phyloP scores from a whole-genome alignment of 805 yeast genomes.

The Yamadazyma kitorensis region DNA sequence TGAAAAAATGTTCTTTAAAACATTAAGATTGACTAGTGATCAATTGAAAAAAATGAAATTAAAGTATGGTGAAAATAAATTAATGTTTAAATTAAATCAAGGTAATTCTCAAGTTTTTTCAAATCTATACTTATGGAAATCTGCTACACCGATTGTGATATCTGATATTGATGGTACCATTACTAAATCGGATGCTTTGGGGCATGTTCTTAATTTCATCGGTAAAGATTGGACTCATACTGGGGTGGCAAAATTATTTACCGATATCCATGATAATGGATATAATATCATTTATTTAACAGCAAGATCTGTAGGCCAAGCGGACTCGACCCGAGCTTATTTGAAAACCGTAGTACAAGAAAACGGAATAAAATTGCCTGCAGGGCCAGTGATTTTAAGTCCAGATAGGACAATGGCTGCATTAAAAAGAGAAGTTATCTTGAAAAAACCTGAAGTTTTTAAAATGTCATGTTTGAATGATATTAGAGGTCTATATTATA shows the following conservation, averaged over 20 bases:
- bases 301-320: constrained; percentile 93
- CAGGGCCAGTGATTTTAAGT: constrained; percentile 90
- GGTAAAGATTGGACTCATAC: constrained; percentile 98
- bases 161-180: constrained; percentile 98
- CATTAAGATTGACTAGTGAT: constrained; percentile 86
- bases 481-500: constrained; percentile 65
- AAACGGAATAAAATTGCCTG: constrained; percentile 68
- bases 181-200: constrained; percentile 95
- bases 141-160: constrained; percentile 84
- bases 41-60: constrained; percentile 74
- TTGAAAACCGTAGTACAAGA: constrained; percentile 72
- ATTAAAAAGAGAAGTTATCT: constrained; percentile 80
- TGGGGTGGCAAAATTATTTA: constrained; percentile 89
- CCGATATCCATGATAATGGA: constrained; percentile 84
- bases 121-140: constrained; percentile 78
- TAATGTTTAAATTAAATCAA: constrained; percentile 75
- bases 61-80: constrained; percentile 73
- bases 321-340: constrained; percentile 87
- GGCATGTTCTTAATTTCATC: constrained; percentile 88
- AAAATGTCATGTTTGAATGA: constrained; percentile 96
- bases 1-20: constrained; percentile 64
- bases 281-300: constrained; percentile 92
- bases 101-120: constrained; percentile 78
- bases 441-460: constrained; percentile 96
- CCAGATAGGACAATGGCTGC: constrained; percentile 99